Evolutionary conservation across 1,139 yeast species (phyloP), one percentile per base, ranked within the genome.

Genomic region (Lodderomyces jiufengensis): DNA sequence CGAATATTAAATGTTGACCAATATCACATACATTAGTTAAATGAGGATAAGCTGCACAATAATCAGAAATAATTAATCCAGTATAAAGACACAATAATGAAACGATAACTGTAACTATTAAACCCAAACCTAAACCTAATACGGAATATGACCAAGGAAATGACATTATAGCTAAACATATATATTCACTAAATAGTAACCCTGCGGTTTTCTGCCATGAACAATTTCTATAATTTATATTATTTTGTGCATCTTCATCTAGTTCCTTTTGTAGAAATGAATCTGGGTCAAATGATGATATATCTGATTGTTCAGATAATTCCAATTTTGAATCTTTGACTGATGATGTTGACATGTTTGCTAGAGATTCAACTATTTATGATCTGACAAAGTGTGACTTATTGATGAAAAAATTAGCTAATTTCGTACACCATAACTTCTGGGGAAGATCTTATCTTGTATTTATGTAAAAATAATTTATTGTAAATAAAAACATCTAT

Each of bases 91-190:
- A 76, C 6, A 75, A 66, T 12, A 67, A 45, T 2, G 81, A 66
- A 5, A 77, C 76, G 34, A 69, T 68, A 2, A 66, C 65, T 0
- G 83, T 78, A 36, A 77, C 52, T 24, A 78, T 71, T 16, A 77
- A 55, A 0, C 83, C 84, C 2, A 81, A 80, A 2, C 77, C 71
- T 16, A 77, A 54, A 0, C 84, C 83, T 23, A 78, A 57, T 3
- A 76, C 77, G 1, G 80, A 73, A 48, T 73, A 78, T 5, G 81
- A 72, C 80, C 81, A 75, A 0, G 84, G 84, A 50, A 78, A 78
- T 13, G 80, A 73, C 74, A 78, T 68, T 41, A 76, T 76, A 9
- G 83, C 83, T 42, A 78, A 60, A 47, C 81, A 77, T 26, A 77
- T 75, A 53, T 78, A 78, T 51, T 78, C 83, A 4, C 80, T 73